Evolutionary conservation across 371 early-diverging fungal genomes (phyloP).

Genomic region (Mortierella sp.): DNA sequence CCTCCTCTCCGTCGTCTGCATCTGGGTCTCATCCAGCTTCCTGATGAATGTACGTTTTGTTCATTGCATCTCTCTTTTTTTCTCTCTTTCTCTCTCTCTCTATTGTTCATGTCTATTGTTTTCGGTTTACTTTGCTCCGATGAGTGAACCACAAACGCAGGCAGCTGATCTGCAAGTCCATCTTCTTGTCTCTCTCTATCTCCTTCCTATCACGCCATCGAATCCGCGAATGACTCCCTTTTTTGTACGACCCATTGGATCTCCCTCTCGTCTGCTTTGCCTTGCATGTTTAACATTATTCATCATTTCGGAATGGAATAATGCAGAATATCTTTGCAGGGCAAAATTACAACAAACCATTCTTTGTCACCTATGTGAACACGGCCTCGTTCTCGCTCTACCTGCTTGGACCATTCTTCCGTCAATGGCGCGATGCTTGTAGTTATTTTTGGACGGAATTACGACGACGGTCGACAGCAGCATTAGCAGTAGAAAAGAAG

Average conservation of each 20-base stretch:
- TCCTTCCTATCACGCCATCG: slow-evolving; percentile 4
- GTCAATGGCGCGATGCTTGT: slow-evolving; percentile 18
- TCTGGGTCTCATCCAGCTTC: slow-evolving; percentile 86
- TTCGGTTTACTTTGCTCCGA: not conserved
- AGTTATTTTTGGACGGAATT: slow-evolving; percentile 5
- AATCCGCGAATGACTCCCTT: not conserved
- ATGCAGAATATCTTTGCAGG: slow-evolving; percentile 77
- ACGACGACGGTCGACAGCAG: not conserved
- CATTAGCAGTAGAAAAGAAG: too few species aligned
- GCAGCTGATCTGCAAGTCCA: slow-evolving; percentile 5
- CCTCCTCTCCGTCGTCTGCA: slow-evolving; percentile 75
- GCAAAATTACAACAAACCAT: slow-evolving; percentile 80
- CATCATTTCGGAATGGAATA: not conserved
- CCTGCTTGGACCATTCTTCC: slow-evolving; percentile 61
- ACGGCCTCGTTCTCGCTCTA: slow-evolving; percentile 84
- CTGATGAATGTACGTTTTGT: slow-evolving; percentile 70
- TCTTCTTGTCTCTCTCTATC: not conserved
- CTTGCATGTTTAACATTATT: not conserved
- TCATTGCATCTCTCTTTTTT: not conserved
- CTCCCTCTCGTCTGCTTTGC: not conserved
- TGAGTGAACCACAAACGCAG: not conserved
- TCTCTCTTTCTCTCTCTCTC: too few species aligned
- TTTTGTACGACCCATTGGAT: not conserved
- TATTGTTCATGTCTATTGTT: not conserved
- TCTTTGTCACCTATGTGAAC: slow-evolving; percentile 84